phyloP scores from a whole-genome alignment of 805 yeast species.

The Kluyveromyces lactis region DNA sequence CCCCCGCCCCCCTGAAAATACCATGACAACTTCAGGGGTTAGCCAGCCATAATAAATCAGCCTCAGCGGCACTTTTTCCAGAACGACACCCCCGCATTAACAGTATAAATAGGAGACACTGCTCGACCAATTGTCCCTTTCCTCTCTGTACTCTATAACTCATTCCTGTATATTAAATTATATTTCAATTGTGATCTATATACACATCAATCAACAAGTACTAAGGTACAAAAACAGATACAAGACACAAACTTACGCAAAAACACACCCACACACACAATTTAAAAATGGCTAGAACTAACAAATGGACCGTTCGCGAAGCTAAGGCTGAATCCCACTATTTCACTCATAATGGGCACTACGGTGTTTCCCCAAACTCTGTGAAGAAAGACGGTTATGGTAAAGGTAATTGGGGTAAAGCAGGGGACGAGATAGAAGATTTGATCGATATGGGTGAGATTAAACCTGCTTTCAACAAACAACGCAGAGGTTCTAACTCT shows the following conservation, averaged over 20 bases:
- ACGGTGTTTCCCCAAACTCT: slow-evolving; percentile 62
- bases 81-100: too few species aligned
- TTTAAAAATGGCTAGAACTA: slow-evolving; percentile 60
- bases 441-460: slow-evolving; percentile 52
- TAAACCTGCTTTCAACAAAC: slow-evolving; percentile 37
- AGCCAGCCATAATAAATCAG: too few species aligned
- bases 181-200: too few species aligned
- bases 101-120: too few species aligned
- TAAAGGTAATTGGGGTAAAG: slow-evolving; percentile 78
- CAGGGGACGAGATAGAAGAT: slow-evolving; percentile 69
- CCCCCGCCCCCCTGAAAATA: too few species aligned
- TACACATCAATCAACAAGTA: too few species aligned
- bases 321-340: slow-evolving; percentile 51
- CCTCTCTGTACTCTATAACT: too few species aligned
- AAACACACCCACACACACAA: not conserved
- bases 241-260: not conserved
- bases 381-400: slow-evolving; percentile 84
- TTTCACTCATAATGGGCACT: slow-evolving; percentile 71
- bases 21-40: too few species aligned
- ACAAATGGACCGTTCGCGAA: slow-evolving; percentile 65
- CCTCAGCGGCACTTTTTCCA: too few species aligned
- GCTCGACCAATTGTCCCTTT: too few species aligned
- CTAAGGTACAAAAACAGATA: too few species aligned
- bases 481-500: slow-evolving; percentile 44
- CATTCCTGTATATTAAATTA: too few species aligned